These are phyloP conservation scores for Microdochium bolleyi DNA, from an alignment of 2,329 filamentous ascomycete genomes.

Conservation along the genomic window DNA sequence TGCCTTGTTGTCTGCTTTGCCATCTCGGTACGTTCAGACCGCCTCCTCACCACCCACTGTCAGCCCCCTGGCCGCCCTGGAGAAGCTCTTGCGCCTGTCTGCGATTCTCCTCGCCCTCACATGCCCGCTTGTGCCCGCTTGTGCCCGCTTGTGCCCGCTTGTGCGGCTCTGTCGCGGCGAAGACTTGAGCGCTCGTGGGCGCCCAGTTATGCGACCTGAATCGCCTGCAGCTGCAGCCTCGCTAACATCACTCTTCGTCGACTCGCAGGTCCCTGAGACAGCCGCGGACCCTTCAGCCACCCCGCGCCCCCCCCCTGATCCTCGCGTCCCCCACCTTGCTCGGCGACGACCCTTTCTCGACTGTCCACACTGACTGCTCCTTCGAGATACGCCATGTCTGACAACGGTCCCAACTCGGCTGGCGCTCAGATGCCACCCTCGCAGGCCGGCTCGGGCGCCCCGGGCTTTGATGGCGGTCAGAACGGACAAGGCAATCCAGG, in stretches of 20 bases:
- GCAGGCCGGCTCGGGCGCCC: constrained; percentile 60
- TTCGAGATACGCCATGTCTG: not conserved
- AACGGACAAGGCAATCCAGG: constrained; percentile 58
- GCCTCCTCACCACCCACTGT: too few relatives aligned
- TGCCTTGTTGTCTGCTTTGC: too few relatives aligned
- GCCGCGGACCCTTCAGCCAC: not conserved
- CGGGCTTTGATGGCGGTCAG: constrained; percentile 71
- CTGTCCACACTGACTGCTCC: not conserved
- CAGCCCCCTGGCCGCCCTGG: too few relatives aligned
- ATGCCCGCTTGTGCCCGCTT: too few relatives aligned
- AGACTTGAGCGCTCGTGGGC: too few relatives aligned
- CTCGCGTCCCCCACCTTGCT: not conserved
- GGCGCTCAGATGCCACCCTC: constrained; percentile 32
- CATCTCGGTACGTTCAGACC: too few relatives aligned
- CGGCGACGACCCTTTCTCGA: not conserved
- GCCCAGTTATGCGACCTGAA: not conserved
- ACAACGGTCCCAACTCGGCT: not conserved
- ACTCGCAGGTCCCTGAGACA: not conserved
- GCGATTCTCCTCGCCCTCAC: too few relatives aligned
- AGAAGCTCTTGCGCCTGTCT: too few relatives aligned
- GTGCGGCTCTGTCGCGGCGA: too few relatives aligned
- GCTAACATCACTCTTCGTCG: not conserved
- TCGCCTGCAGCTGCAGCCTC: not conserved
- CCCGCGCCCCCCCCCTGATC: not conserved
- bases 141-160: too few relatives aligned